phyloP scores from a whole-genome alignment of 176 grass and related monocot species.

The Urochloa ruziziensis region DNA sequence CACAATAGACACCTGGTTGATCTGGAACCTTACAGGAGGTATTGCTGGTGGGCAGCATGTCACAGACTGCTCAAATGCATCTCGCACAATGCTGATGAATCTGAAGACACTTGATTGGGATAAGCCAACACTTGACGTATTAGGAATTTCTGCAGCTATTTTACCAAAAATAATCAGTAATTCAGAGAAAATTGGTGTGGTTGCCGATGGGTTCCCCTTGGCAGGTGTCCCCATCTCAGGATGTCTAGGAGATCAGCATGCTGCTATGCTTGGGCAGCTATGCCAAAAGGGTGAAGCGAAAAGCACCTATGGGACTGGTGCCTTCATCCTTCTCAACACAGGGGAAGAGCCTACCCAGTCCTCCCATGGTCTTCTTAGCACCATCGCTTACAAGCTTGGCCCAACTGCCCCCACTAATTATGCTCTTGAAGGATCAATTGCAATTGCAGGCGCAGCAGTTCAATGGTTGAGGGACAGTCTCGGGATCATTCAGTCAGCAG shows the following conservation, averaged over 20 bases:
- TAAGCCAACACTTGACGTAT: slow-evolving; percentile 45
- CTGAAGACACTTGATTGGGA: slow-evolving; percentile 86
- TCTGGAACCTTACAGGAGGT: slow-evolving; percentile 94
- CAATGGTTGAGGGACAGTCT: slow-evolving; percentile 92
- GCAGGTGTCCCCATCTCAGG: slow-evolving; percentile 65
- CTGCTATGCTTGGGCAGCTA: slow-evolving; percentile 82
- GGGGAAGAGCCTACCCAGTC: slow-evolving; percentile 67
- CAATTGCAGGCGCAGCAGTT: slow-evolving; percentile 92
- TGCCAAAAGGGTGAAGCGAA: slow-evolving; percentile 92
- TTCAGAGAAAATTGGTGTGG: slow-evolving; percentile 65
- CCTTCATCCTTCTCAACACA: slow-evolving; percentile 95
- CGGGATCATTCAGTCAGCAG: slow-evolving; percentile 54
- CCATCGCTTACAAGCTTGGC: slow-evolving; percentile 81
- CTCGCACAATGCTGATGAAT: slow-evolving; percentile 99
- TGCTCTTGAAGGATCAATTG: slow-evolving; percentile 89
- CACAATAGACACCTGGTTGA: slow-evolving; percentile 92
- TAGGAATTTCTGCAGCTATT: slow-evolving; percentile 61
- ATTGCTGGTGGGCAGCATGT: slow-evolving; percentile 54
- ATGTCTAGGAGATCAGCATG: slow-evolving; percentile 87
- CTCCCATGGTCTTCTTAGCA: slow-evolving; percentile 73
- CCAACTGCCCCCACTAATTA: slow-evolving; percentile 61
- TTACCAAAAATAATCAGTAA: slow-evolving; percentile 95
- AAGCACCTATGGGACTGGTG: slow-evolving; percentile 92
- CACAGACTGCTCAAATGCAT: slow-evolving; percentile 89
- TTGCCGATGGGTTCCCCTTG: slow-evolving; percentile 62